Base-by-base conservation (phyloP, 2,329 filamentous ascomycete species). In the Cytospora piceicola region DNA sequence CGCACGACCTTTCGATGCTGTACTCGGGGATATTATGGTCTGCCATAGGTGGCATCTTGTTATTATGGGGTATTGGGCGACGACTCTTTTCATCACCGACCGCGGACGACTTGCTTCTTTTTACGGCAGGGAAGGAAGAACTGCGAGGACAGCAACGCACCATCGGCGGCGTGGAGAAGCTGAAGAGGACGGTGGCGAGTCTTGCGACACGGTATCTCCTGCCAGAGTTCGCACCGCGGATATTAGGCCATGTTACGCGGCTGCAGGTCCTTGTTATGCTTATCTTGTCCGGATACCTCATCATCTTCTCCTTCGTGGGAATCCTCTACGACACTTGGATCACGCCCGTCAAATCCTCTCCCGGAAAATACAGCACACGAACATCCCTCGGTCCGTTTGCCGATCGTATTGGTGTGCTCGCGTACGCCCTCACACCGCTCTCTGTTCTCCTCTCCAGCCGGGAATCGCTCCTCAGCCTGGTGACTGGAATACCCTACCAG, bases 401-500 rank as follows among this genome's bases (percentile, higher is more conserved):
- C 0, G 87, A 93, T 73, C 85, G 91, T 20, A 74, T 93, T 4
- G 91, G 91, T 9, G 82, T 88, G 2, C 75, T 93, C 0, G 90
- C 91, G 1, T 93, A 90, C 71, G 91, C 90, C 0, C 81, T 93
- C 12, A 92, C 90, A 0, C 90, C 90, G 0, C 80, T 93, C 0
- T 88, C 88, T 0, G 77, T 93, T 34, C 76, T 91, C 57, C 81
- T 93, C 15, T 82, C 85, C n/a, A 88, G 81, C 65, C 83, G 90
- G 51, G 90, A 93, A 73, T 90, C 88, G 0, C 78, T 93, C 2
- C 82, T 93, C 4, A 90, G 87, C 0, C 74, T 90, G 17, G 75
- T 92, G 58, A 93, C 90, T 0, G 90, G 91, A 1, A 81, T 93
- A 0, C 90, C 91, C 0, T 92, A 92, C 72, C 90, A 93, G 70